Percentiles rank a stretch among this genome's conserved stretches.
Conservation (phyloP, 2,329 filamentous ascomycete species). For the Exophiala aquamarina region DNA sequence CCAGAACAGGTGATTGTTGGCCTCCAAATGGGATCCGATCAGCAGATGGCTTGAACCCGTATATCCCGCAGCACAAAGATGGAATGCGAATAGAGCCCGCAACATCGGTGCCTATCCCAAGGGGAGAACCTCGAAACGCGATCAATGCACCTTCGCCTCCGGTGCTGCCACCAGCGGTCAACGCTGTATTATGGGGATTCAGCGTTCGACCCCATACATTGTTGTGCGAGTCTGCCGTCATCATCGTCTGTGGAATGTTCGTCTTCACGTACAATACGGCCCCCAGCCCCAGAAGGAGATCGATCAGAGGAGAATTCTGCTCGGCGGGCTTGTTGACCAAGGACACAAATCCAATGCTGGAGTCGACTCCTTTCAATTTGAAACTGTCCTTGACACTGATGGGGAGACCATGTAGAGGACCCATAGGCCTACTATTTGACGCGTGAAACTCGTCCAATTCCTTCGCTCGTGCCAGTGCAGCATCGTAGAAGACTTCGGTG, state of each 20-base stretch:
- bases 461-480: slow-evolving; percentile 27
- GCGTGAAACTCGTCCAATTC: slow-evolving; percentile 2
- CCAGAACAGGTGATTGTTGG: slow-evolving; percentile 20
- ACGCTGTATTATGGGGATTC: slow-evolving; percentile 39
- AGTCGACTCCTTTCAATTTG: slow-evolving; percentile 29
- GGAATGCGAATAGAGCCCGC: slow-evolving; percentile 39
- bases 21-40: slow-evolving; percentile 34
- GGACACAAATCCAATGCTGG: slow-evolving; percentile 38
- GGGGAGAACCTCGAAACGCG: slow-evolving; percentile 33
- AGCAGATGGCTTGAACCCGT: slow-evolving; percentile 37
- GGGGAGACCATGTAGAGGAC: slow-evolving; percentile 34
- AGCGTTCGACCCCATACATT: slow-evolving; percentile 43
- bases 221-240: slow-evolving; percentile 43
- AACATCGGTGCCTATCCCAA: slow-evolving; percentile 37
- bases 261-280: slow-evolving; percentile 50
- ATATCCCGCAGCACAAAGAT: slow-evolving; percentile 35
- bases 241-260: slow-evolving; percentile 56
- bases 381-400: slow-evolving; percentile 34
- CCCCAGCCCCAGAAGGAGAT: slow-evolving; percentile 43
- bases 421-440: slow-evolving; percentile 17
- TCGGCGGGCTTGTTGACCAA: slow-evolving; percentile 31
- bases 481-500: slow-evolving; percentile 31
- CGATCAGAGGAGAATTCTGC: slow-evolving; percentile 30
- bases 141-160: slow-evolving; percentile 40
- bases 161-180: slow-evolving; percentile 39